Evolutionary conservation across 768 basidiomycete genomes (phyloP).

Genomic region (Tricholoma bakamatsutake): DNA sequence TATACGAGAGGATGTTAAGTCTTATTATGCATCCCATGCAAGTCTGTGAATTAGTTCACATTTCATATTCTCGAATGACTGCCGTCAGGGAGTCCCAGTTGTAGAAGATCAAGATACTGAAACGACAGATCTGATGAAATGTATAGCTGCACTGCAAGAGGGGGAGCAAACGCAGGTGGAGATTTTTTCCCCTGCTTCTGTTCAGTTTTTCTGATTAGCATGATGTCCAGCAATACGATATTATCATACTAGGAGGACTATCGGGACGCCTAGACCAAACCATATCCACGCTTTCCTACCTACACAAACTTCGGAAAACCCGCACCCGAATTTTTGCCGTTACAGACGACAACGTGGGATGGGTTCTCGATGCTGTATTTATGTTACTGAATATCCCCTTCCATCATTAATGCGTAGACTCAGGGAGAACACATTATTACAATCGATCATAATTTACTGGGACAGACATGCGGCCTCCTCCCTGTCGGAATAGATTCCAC

Average conservation of each 20-base stretch:
- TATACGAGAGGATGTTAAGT: constrained; percentile 63
- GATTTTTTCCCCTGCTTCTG: constrained; percentile 29
- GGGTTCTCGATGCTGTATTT: constrained; percentile 74
- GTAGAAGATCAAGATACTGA: constrained; percentile 66
- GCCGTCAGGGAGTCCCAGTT: constrained; percentile 60
- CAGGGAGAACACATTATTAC: constrained; percentile 82
- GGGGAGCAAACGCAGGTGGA: constrained; percentile 38
- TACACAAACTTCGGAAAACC: constrained; percentile 70
- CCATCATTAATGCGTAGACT: neutral
- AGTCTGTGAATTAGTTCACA: constrained; percentile 10
- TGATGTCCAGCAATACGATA: constrained; percentile 45
- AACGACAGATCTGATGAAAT: constrained; percentile 97
- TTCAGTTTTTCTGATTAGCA: neutral
- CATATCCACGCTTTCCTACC: constrained; percentile 77
- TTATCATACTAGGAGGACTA: constrained; percentile 83
- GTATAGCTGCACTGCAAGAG: constrained; percentile 56
- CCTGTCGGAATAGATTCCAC: constrained; percentile 82
- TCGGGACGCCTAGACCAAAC: constrained; percentile 94
- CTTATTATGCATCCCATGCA: constrained; percentile 61
- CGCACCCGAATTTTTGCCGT: constrained; percentile 63
- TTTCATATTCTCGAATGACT: neutral
- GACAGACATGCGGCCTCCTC: constrained; percentile 90
- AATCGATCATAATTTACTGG: constrained; percentile 69
- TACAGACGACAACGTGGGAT: constrained; percentile 88
- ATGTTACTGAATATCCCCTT: neutral